A percentile compares a stretch with the other conserved stretches of the same genome.
These are phyloP conservation scores for Spirogloea muscicola DNA, from an alignment of 139 green algal genomes.

Conservation along the genomic window DNA sequence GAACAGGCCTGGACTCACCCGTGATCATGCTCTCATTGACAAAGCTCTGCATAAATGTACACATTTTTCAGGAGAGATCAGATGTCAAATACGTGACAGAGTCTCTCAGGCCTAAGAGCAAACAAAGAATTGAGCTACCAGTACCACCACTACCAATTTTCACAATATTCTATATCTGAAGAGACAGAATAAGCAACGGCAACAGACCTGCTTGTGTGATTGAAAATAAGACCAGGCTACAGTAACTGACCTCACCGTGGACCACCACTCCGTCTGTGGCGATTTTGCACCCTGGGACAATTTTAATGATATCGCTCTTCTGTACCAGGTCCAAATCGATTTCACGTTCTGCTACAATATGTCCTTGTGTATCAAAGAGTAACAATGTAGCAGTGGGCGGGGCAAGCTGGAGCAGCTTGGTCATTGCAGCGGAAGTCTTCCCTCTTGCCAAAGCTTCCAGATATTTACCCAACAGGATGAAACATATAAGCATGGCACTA, in stretches of 20 bases:
- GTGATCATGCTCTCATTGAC: constrained; percentile 98
- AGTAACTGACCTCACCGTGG: no score
- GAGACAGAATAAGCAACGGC: no score
- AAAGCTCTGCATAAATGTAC: no score
- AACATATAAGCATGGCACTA: constrained; percentile 89
- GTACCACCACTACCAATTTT: no score
- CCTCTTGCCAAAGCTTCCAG: constrained; percentile 69
- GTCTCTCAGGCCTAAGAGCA: no score
- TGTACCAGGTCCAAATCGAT: constrained; percentile 70
- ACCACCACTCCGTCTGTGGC: constrained; percentile 83
- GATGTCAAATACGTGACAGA: no score
- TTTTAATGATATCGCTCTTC: constrained; percentile 80
- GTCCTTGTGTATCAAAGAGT: no score
- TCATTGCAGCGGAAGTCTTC: constrained; percentile 73
- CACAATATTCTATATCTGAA: no score
- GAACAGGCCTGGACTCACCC: constrained; percentile 75
- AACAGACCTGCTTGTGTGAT: no score
- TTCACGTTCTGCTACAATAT: constrained; percentile 49
- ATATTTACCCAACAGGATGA: constrained; percentile 92
- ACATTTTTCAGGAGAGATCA: no score
- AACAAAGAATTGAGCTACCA: no score
- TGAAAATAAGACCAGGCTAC: no score
- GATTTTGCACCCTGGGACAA: constrained; percentile 45
- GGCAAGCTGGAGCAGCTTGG: constrained; percentile 71
- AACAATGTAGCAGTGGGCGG: constrained; percentile 72